Evolutionary conservation across 108 stramenopile species (phyloP).

Genomic region (Stephanodiscus triporus): DNA sequence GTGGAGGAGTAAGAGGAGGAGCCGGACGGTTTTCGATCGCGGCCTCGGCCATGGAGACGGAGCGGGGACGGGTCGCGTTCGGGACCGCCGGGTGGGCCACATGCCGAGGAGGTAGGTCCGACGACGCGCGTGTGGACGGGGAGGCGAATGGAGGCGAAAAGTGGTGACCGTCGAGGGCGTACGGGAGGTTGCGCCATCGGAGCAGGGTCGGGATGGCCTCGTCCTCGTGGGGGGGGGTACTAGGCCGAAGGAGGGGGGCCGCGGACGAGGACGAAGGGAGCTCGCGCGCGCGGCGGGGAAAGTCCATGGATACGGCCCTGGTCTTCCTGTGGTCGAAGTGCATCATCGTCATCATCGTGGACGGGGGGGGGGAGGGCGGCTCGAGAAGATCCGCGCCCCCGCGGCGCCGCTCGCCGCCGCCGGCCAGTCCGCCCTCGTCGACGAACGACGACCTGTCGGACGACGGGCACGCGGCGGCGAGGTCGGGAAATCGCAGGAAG

Average conservation of each 20-base stretch:
- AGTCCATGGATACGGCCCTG: slow-evolving; percentile 72
- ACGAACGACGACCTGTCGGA: background rate
- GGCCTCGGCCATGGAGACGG: slow-evolving; percentile 37
- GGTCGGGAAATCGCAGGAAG: slow-evolving; percentile 30
- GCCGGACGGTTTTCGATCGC: background rate
- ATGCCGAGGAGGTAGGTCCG: no score
- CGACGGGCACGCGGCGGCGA: background rate
- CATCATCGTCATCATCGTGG: slow-evolving; percentile 12
- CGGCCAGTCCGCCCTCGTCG: background rate
- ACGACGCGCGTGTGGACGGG: no score
- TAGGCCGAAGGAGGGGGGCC: background rate
- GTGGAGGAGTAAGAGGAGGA: background rate
- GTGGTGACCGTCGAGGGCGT: slow-evolving; percentile 3
- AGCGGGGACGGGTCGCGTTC: slow-evolving; percentile 31
- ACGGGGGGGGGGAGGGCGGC: slow-evolving; percentile 8
- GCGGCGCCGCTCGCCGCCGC: background rate
- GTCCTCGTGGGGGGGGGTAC: slow-evolving; percentile 13
- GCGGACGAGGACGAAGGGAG: background rate
- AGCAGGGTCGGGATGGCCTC: slow-evolving; percentile 29
- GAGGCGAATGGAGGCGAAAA: no score
- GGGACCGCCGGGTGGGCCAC: no score
- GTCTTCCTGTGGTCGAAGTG: slow-evolving; percentile 38
- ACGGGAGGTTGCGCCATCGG: slow-evolving; percentile 30
- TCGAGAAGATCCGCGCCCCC: no score
- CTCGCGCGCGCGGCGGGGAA: slow-evolving; percentile 22